Evolutionary conservation across 139 green algal genomes (phyloP).

Genomic region (Coccomyxa sp.): DNA sequence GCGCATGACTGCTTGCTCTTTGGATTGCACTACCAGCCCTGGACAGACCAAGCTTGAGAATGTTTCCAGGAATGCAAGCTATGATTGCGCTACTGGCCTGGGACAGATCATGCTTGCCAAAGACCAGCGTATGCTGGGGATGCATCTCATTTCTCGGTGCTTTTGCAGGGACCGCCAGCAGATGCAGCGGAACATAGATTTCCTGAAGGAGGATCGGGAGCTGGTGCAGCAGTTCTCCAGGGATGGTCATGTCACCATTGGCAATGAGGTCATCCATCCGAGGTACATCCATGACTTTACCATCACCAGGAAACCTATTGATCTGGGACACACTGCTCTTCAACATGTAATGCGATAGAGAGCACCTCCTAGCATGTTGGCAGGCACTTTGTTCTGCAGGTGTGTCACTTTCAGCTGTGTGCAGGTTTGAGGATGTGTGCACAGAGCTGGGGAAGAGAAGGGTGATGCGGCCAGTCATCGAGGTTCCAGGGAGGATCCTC

Average conservation of each 20-base stretch:
- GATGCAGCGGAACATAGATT: slow-evolving; percentile 32
- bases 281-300: neutral
- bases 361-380: neutral
- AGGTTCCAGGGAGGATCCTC: slow-evolving; percentile 45
- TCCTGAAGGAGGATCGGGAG: slow-evolving; percentile 40
- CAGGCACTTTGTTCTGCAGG: neutral
- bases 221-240: slow-evolving; percentile 51
- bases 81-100: no score
- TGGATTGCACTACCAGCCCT: no score
- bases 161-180: no score
- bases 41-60: no score
- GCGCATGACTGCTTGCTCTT: neutral
- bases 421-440: slow-evolving; percentile 21
- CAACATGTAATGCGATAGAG: neutral
- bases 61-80: no score
- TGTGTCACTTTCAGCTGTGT: neutral
- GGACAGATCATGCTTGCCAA: no score
- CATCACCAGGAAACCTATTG: neutral
- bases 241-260: slow-evolving; percentile 22
- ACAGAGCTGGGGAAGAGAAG: neutral
- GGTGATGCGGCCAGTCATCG: slow-evolving; percentile 52
- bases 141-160: neutral
- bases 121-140: neutral
- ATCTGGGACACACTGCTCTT: neutral
- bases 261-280: neutral